Percentiles rank a stretch among this genome's conserved stretches.
Evolutionary conservation across 2,329 filamentous ascomycete genomes (phyloP).

Genomic region (Taxawa tesnikishii): DNA sequence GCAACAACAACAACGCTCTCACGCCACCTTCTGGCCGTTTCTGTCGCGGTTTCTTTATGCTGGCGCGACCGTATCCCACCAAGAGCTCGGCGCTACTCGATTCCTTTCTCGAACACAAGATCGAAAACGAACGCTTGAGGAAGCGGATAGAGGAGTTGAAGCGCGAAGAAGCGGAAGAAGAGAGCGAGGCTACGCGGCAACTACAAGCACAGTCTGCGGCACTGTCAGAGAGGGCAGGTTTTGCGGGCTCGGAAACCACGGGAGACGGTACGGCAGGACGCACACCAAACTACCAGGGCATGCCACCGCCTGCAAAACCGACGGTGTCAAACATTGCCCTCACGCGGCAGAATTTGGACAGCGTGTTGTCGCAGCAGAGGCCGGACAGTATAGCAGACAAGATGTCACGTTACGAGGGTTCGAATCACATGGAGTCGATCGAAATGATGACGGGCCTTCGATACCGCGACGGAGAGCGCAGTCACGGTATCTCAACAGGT

Average conservation of each 20-base stretch:
- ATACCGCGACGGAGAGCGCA: slow-evolving; percentile 81
- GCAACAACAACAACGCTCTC: slow-evolving; percentile 44
- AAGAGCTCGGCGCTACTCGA: slow-evolving; percentile 77
- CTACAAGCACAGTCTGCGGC: slow-evolving; percentile 32
- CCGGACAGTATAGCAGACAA: slow-evolving; percentile 73
- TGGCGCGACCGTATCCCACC: slow-evolving; percentile 79
- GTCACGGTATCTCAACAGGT: slow-evolving; percentile 76
- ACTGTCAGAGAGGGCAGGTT: slow-evolving; percentile 36
- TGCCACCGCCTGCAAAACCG: slow-evolving; percentile 56
- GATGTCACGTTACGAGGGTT: slow-evolving; percentile 69
- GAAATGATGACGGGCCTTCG: slow-evolving; percentile 85
- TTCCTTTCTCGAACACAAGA: slow-evolving; percentile 92
- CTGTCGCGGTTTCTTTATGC: slow-evolving; percentile 87
- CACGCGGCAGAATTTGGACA: slow-evolving; percentile 70
- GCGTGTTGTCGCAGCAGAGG: slow-evolving; percentile 50
- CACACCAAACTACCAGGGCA: slow-evolving; percentile 34
- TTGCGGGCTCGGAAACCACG: slow-evolving; percentile 14
- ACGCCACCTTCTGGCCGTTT: slow-evolving; percentile 39
- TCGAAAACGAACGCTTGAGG: slow-evolving; percentile 80
- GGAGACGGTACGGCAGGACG: slow-evolving; percentile 4
- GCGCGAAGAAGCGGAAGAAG: slow-evolving; percentile 72
- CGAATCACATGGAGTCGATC: slow-evolving; percentile 70
- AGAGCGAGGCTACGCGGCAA: slow-evolving; percentile 51
- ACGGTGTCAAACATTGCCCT: slow-evolving; percentile 52
- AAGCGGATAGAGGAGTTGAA: slow-evolving; percentile 77